phyloP scores from a whole-genome alignment of 768 basidiomycete genomes.

The Termitomyces sp. region DNA sequence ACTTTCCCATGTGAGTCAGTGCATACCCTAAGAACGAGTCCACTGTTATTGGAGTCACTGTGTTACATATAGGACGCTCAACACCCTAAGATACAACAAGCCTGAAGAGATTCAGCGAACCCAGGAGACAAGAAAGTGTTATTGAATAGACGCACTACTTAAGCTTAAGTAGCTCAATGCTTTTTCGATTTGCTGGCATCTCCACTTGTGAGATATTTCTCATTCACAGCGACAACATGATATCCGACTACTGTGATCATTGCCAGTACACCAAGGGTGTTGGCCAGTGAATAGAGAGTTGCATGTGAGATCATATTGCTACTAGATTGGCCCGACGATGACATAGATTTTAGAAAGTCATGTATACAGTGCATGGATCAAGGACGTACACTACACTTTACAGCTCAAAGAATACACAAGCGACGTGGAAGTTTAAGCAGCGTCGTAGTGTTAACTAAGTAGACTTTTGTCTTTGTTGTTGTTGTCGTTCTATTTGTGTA shows the following conservation, averaged over 20 bases:
- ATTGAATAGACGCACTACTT: not conserved
- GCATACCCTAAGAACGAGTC: too few species aligned
- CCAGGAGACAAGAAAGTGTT: not conserved
- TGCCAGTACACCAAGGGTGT: too few species aligned
- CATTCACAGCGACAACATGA: slow-evolving; percentile 87
- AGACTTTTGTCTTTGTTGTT: too few species aligned
- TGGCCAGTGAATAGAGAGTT: slow-evolving; percentile 82
- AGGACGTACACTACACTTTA: not conserved
- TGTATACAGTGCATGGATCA: not conserved
- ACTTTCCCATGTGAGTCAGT: too few species aligned
- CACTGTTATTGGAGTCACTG: not conserved
- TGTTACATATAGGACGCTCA: not conserved
- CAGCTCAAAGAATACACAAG: not conserved
- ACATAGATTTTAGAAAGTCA: not conserved
- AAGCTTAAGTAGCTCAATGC: slow-evolving; percentile 9
- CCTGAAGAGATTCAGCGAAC: not conserved
- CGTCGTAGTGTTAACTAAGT: too few species aligned
- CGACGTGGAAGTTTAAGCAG: not conserved
- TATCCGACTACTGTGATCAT: slow-evolving; percentile 87
- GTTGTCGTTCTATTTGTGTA: too few species aligned
- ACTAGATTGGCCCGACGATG: not conserved
- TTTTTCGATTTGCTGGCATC: slow-evolving; percentile 18
- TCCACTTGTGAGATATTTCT: slow-evolving; percentile 29
- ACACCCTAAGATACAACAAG: too few species aligned
- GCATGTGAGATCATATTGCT: slow-evolving; percentile 74